Evolutionary conservation across 306 rosid genomes (phyloP), one percentile per base, ranked within the genome.

Genomic region (Clitoria ternatea): DNA sequence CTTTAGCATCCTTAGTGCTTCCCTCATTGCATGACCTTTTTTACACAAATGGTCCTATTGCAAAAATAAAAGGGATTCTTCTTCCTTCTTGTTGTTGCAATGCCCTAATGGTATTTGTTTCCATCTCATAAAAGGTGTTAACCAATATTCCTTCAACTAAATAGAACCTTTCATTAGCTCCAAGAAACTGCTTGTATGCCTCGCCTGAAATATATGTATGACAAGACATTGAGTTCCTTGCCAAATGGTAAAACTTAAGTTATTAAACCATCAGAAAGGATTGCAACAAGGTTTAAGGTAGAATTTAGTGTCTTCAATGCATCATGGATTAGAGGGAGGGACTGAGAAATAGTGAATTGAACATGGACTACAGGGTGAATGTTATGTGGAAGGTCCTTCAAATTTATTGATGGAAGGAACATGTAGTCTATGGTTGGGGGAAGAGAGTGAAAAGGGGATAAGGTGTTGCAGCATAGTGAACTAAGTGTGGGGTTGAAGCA

Each of bases 41-140:
- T 39, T 76, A 80, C 4, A 63, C 44, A 32, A 84, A 29, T 23
- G 88, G 88, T 45, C 88, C 88, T 5, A 84, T 42, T 49, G 86
- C 72, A 27, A 74, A 78, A 7, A 82, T 54, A 2, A 19, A 11
- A 11, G 80, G 78, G 30, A 27, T 14, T 32, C 47, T 26, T 12
- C 4, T 19, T 2, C 5, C 42, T 10, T 15, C 39, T 27, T 66
- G 68, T 17, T 62, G 29, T 45, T 74, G 72, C 66, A 69, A 74
- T 15, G 37, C 62, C n/a, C 15, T 66, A n/a, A 78, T 26, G 7
- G 80, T 54, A 1, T 2, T 48, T 63, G 7, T 72, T 33, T 82
- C 83, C 49, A 82, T 14, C 7, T 66, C 80, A 17, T 3, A n/a
- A 32, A 78, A 82, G 42, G 29, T 82, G n/a, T 82, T 82, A 15